Percentiles rank a stretch among this genome's conserved stretches.
phyloP scores from a whole-genome alignment of 495 filamentous ascomycete genomes.

The Glutinoglossum americanum region DNA sequence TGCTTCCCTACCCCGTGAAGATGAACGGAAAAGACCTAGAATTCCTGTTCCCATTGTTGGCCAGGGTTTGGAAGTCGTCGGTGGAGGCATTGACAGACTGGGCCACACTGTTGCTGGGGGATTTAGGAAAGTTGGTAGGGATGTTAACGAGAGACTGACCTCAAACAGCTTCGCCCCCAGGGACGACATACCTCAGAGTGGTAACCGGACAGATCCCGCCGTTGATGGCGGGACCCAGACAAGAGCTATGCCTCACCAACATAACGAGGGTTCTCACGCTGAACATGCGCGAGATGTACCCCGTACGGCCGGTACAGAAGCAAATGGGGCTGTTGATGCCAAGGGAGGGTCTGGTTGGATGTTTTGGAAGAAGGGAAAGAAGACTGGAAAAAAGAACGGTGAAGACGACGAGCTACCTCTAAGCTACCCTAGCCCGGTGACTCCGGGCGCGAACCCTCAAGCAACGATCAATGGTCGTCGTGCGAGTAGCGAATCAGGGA shows the following conservation, averaged over 20 bases:
- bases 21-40: constrained; percentile 11
- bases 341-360: constrained; percentile 5
- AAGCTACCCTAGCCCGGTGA: constrained; percentile 7
- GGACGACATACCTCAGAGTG: constrained; percentile 6
- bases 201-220: neutral
- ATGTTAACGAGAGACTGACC: constrained; percentile 1
- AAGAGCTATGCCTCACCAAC: neutral
- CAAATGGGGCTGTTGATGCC: neutral
- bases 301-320: neutral
- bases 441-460: constrained; percentile 7
- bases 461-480: constrained; percentile 8
- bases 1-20: constrained; percentile 6
- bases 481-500: constrained; percentile 4
- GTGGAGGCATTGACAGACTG: constrained; percentile 37
- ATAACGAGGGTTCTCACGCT: neutral
- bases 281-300: neutral
- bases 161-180: constrained; percentile 4
- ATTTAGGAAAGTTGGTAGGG: constrained; percentile 24
- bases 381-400: constrained; percentile 7
- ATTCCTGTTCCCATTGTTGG: constrained; percentile 23
- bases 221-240: neutral
- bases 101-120: constrained; percentile 32
- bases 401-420: constrained; percentile 23
- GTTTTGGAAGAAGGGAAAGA: constrained; percentile 11
- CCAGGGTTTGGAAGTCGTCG: constrained; percentile 31